Percentiles rank a stretch among this genome's conserved stretches.
These are phyloP conservation scores for Paxillus involutus DNA, from an alignment of 768 basidiomycete genomes.

Conservation along the genomic window DNA sequence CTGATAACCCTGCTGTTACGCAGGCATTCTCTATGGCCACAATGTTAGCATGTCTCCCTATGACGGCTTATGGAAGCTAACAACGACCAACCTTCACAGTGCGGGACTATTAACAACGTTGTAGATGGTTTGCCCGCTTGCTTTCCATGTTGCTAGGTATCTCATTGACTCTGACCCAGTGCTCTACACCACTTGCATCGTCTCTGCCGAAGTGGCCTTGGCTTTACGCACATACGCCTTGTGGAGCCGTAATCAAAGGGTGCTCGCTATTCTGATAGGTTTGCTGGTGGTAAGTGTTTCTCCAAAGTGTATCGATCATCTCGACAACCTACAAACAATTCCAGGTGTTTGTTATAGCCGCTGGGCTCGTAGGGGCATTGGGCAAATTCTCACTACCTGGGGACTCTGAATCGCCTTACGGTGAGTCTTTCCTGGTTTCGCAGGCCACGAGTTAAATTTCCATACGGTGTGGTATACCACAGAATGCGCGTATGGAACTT, in stretches of 20 bases:
- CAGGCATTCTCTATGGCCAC: constrained; percentile 8
- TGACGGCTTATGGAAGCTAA: background rate
- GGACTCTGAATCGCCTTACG: constrained; percentile 16
- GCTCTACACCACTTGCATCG: constrained; percentile 13
- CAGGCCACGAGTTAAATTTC: background rate
- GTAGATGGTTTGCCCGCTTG: constrained; percentile 13
- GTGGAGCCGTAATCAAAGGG: constrained; percentile 18
- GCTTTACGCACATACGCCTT: constrained; percentile 28
- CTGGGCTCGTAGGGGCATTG: constrained; percentile 6
- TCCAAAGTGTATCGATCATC: background rate
- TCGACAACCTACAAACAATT: background rate
- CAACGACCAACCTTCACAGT: constrained; percentile 6
- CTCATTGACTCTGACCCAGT: constrained; percentile 7
- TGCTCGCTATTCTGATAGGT: constrained; percentile 15
- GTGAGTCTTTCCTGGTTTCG: constrained; percentile 13
- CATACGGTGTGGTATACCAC: constrained; percentile 19
- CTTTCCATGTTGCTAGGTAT: background rate
- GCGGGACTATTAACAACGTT: constrained; percentile 14
- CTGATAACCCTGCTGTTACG: background rate
- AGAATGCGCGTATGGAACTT: constrained; percentile 15
- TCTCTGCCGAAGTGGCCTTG: constrained; percentile 18
- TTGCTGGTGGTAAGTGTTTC: constrained; percentile 11
- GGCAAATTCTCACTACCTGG: constrained; percentile 12
- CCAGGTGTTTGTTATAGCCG: constrained; percentile 15
- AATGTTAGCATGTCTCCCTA: constrained; percentile 4